Evolutionary conservation across 83 land plant species (phyloP).

Genomic region (Thuja plicata): DNA sequence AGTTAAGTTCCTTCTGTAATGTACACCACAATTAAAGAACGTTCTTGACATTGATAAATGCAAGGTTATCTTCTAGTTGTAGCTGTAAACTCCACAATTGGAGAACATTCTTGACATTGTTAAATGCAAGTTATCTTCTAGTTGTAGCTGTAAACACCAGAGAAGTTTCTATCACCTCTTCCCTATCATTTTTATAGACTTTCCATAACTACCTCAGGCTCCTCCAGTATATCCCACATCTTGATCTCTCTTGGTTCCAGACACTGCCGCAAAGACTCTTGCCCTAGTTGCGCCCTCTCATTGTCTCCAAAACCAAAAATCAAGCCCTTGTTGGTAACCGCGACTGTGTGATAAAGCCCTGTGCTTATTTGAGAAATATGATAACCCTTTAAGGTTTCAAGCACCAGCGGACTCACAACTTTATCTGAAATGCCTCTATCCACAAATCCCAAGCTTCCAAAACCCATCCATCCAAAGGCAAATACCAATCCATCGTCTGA

Average conservation of each 20-base stretch:
- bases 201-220: conserved; percentile 13
- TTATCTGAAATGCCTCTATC: conserved; percentile 72
- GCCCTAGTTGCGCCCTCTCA: conserved; percentile 83
- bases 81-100: background rate
- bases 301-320: conserved; percentile 94
- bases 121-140: background rate
- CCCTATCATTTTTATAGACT: background rate
- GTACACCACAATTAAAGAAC: background rate
- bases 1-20: background rate
- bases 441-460: conserved; percentile 79
- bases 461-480: conserved; percentile 93
- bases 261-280: conserved; percentile 52
- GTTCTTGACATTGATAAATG: background rate
- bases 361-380: conserved; percentile 72
- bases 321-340: conserved; percentile 50
- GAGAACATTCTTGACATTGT: background rate
- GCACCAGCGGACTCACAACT: conserved; percentile 53
- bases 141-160: background rate
- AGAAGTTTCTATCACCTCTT: background rate
- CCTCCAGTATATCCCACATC: conserved; percentile 13
- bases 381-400: conserved; percentile 52
- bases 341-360: conserved; percentile 90
- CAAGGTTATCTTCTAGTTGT: background rate
- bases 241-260: conserved; percentile 56
- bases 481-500: conserved; percentile 69